Base-by-base conservation (phyloP, 352 stramenopile genomes). In the Phytophthora uliginosa region DNA sequence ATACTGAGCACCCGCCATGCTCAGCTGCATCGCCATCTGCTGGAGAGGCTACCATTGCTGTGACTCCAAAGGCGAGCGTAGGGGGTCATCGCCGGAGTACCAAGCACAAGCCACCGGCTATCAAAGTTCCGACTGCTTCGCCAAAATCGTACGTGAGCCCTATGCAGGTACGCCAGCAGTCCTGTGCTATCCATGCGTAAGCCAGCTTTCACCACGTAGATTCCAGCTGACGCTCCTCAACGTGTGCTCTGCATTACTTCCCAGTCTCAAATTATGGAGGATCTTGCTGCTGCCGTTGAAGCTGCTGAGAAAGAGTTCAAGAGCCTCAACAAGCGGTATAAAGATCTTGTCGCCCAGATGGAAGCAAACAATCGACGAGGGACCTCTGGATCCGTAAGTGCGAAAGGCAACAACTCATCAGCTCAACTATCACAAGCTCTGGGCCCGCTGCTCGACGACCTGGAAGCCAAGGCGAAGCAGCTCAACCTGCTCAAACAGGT, bases 401-500 rank as follows among this genome's bases (percentile, higher is more conserved):
- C 55, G 18, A 65, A 61, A 45, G 57, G 54, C 9, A 50, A 38
- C 31, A 57, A 34, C 42, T 66, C 71, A 3, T 76, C 67, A 31
- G 47, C 64, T 0, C 73, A 91, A n/a, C 63, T 90, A 8, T 86
- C 84, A 17, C 78, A 74, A 55, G 72, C 67, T 15, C 68, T 94
- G 4, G 76, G 74, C 2, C 65, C 79, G 12, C 66, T 91, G 55
- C 64, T 92, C 20, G 83, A 92, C 52, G 84, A 91, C 53, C 65
- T 92, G 13, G 83, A 91, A 65, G 71, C 77, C 42, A 91, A 94
- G 68, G 79, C 76, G n/a, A 88, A 87, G 45, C 81, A 94, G 53
- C 64, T 94, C 13, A 83, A 92, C 48, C 60, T 91, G 51, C 83
- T 93, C 34, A 87, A 92, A 47, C 81, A 92, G 42, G 76, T 91